Percentiles rank a stretch among this genome's conserved stretches.
phyloP scores from a whole-genome alignment of 1,284 basidiomycete genomes.

The Leccinum subfulvum region DNA sequence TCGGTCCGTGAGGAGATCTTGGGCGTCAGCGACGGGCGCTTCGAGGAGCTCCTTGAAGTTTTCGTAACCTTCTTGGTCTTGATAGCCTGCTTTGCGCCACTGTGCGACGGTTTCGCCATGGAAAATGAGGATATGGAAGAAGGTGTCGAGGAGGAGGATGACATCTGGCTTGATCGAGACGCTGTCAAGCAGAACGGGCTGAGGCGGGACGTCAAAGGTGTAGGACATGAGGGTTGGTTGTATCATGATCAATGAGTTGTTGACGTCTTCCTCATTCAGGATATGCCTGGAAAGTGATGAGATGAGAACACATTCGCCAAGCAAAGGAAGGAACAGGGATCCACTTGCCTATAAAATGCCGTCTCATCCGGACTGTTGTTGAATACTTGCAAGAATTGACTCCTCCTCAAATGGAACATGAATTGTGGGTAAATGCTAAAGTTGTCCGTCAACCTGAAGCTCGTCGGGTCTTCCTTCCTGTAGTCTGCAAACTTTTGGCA shows the following conservation, averaged over 20 bases:
- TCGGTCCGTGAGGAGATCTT: conserved; percentile 93
- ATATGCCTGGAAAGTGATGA: conserved; percentile 66
- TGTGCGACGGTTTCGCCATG: conserved; percentile 96
- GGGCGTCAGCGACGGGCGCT: conserved; percentile 76
- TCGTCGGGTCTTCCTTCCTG: conserved; percentile 94
- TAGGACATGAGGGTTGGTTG: conserved; percentile 99
- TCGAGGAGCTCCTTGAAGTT: conserved; percentile 96
- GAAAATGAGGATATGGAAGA: conserved; percentile 99
- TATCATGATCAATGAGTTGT: conserved; percentile 99
- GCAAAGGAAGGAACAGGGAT: background rate
- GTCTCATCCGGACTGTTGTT: conserved; percentile 99
- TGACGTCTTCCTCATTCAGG: conserved; percentile 96
- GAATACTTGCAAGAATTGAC: conserved; percentile 99
- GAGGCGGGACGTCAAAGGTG: conserved; percentile 86
- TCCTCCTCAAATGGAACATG: conserved; percentile 98
- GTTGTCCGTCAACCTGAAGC: conserved; percentile 91
- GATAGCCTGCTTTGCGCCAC: conserved; percentile 99
- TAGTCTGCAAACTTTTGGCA: conserved; percentile 99
- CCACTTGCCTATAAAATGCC: conserved; percentile 86
- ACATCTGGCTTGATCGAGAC: conserved; percentile 98
- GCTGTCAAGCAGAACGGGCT: conserved; percentile 95
- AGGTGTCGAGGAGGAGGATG: conserved; percentile 97
- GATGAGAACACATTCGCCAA: conserved; percentile 5
- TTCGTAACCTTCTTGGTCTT: conserved; percentile 98
- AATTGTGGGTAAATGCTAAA: conserved; percentile 99